A percentile compares a stretch with the other conserved stretches of the same genome.
Conservation (phyloP, 208 protist genomes). For the Acanthamoeba castellanii region DNA sequence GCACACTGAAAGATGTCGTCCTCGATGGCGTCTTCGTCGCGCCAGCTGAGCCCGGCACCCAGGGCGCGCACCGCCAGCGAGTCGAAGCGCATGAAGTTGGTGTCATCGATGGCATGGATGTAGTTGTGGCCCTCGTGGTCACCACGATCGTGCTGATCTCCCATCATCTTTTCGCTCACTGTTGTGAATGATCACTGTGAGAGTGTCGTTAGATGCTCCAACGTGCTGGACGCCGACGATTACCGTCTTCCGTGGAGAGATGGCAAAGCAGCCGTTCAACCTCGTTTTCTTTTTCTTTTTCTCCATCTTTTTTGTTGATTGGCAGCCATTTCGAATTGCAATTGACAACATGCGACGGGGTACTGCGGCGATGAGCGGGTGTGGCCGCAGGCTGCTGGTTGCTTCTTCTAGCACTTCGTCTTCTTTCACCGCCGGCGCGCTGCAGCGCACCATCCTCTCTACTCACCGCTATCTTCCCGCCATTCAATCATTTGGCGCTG, state of each 20-base stretch:
- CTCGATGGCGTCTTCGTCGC: constrained; percentile 15
- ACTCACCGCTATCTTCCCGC: not conserved
- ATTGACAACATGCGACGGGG: not conserved
- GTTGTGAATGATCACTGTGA: no score
- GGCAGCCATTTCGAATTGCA: not conserved
- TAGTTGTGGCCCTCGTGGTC: not conserved
- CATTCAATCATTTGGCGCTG: not conserved
- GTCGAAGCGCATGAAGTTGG: constrained; percentile 16
- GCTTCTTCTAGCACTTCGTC: not conserved
- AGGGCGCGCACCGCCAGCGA: not conserved
- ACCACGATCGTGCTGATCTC: not conserved
- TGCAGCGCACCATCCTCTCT: not conserved
- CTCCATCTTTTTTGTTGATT: not conserved
- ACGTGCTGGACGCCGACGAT: not conserved
- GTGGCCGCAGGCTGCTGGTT: not conserved
- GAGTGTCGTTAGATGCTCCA: no score
- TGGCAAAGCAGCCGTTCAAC: not conserved
- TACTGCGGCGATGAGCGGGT: not conserved
- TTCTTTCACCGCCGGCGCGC: not conserved
- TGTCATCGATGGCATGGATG: constrained; percentile 51
- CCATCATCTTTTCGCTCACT: not conserved
- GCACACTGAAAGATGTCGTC: constrained; percentile 49
- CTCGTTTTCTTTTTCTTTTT: not conserved
- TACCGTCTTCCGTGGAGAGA: not conserved
- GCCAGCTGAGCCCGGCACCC: constrained; percentile 25